A percentile compares a stretch with the other conserved stretches of the same genome.
Conservation (phyloP, 345 rosid species). For the Clausena lansium region DNA sequence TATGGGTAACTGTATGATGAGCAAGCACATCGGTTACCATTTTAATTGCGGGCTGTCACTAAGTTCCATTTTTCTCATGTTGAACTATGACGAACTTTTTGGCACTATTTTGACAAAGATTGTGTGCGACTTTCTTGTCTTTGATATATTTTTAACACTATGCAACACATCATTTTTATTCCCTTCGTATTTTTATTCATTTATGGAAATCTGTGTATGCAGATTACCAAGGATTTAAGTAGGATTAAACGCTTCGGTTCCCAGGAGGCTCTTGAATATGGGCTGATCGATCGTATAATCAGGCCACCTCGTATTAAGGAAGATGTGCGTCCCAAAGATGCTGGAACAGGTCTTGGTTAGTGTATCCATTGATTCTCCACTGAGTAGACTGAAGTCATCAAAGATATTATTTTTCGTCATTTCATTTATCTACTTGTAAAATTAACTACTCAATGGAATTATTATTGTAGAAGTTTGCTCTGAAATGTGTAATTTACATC, state of each 20-base stretch:
- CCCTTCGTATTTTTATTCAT: neutral
- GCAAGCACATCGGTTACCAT: neutral
- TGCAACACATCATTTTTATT: neutral
- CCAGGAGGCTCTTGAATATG: constrained; percentile 76
- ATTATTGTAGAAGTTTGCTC: neutral
- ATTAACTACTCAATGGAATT: neutral
- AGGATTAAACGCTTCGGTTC: constrained; percentile 66
- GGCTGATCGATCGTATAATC: constrained; percentile 68
- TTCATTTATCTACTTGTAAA: constrained; percentile 1
- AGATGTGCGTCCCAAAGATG: constrained; percentile 49
- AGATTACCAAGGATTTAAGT: constrained; percentile 65
- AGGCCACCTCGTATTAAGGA: constrained; percentile 64
- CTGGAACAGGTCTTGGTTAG: constrained; percentile 58
- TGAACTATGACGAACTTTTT: neutral
- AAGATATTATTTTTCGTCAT: neutral
- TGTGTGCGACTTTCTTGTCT: neutral
- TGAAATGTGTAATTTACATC: neutral
- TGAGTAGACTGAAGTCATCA: neutral
- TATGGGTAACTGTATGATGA: neutral
- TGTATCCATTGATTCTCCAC: neutral
- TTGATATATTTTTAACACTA: neutral
- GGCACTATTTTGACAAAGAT: neutral
- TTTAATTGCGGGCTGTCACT: neutral
- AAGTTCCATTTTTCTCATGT: neutral
- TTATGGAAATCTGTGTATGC: constrained; percentile 12